Percentiles rank a stretch among this genome's conserved stretches.
These are phyloP conservation scores for Rhodocollybia butyracea DNA, from an alignment of 768 basidiomycete genomes.

Conservation along the genomic window DNA sequence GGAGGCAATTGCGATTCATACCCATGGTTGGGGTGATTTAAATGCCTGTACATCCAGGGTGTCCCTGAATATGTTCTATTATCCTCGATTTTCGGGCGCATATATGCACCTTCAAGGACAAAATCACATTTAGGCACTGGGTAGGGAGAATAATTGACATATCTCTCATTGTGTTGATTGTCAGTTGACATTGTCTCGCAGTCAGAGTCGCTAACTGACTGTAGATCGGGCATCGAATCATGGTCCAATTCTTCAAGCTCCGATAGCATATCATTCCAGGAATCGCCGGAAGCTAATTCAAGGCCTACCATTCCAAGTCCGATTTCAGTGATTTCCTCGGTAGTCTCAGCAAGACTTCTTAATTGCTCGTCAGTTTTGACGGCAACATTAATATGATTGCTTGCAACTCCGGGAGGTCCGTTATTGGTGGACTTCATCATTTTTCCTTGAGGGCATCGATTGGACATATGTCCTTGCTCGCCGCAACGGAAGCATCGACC, in stretches of 20 bases:
- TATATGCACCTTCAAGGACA: no score
- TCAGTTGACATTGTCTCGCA: no score
- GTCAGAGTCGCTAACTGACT: background rate
- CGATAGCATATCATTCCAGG: no score
- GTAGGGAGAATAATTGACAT: no score
- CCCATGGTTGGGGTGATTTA: background rate
- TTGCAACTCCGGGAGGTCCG: constrained; percentile 5
- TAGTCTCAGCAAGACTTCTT: background rate
- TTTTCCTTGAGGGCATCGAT: constrained; percentile 8
- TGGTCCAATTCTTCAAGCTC: background rate
- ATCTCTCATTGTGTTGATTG: background rate
- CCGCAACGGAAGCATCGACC: constrained; percentile 10
- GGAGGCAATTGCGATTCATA: background rate
- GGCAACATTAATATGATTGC: constrained; percentile 3
- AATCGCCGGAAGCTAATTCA: no score
- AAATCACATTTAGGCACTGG: no score
- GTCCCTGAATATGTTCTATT: no score
- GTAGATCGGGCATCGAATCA: background rate
- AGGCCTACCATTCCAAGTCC: background rate
- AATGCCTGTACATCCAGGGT: background rate
- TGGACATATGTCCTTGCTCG: constrained; percentile 6
- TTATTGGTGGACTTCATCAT: background rate
- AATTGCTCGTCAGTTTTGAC: background rate
- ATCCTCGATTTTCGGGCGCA: background rate
- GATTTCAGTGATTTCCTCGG: constrained; percentile 3